Percentiles rank a stretch among this genome's conserved stretches.
phyloP scores from a whole-genome alignment of 2,329 filamentous ascomycete genomes.

The Leptographium radiaticola region DNA sequence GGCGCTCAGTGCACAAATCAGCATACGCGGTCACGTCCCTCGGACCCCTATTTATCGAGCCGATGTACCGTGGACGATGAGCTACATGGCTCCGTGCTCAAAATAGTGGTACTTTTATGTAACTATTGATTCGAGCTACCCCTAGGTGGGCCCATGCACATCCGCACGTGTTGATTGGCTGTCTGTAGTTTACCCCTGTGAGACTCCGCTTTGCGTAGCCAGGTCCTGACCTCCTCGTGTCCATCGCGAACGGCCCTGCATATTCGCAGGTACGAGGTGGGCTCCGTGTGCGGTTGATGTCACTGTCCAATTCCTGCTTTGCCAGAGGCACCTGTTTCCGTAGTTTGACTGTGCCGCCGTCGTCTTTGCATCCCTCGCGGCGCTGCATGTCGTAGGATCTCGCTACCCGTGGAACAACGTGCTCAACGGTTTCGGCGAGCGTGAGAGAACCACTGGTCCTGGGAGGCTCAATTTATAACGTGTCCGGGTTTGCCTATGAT shows the following conservation, averaged over 20 bases:
- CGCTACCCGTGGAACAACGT: too few relatives aligned
- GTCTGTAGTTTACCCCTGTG: background rate
- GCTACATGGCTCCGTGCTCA: background rate
- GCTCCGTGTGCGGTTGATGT: too few relatives aligned
- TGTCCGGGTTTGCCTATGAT: background rate
- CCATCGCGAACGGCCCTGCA: background rate
- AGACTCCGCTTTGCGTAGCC: background rate
- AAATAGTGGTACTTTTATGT: background rate
- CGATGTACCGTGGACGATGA: background rate
- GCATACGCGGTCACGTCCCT: background rate
- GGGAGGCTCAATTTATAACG: background rate
- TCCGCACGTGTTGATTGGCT: slow-evolving; percentile 2
- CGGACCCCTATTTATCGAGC: background rate
- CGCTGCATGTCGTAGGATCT: too few relatives aligned
- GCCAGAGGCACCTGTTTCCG: background rate
- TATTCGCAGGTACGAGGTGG: background rate
- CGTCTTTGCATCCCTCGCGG: background rate
- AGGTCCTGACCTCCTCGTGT: background rate
- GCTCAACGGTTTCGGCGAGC: too few relatives aligned
- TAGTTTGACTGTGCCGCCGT: background rate
- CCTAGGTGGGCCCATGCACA: slow-evolving; percentile 5
- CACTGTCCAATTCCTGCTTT: too few relatives aligned
- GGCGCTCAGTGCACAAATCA: too few relatives aligned
- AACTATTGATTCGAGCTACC: background rate
- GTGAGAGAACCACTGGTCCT: too few relatives aligned